A percentile compares a stretch with the other conserved stretches of the same genome.
Conservation (phyloP, 345 rosid genomes). For the Noccaea bulbosa region DNA sequence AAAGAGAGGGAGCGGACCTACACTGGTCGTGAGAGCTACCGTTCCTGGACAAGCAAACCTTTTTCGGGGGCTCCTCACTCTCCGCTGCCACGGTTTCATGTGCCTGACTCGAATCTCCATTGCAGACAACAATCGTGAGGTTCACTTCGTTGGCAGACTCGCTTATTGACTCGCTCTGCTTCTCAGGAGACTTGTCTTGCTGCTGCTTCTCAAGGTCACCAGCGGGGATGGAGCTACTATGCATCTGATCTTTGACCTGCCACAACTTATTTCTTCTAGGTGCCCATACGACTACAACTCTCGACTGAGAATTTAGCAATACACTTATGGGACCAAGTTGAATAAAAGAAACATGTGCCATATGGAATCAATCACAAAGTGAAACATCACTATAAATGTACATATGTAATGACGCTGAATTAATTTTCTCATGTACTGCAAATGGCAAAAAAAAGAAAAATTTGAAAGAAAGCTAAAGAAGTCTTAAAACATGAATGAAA, state of each 20-base stretch:
- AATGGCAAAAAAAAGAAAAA: neutral
- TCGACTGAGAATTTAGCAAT: neutral
- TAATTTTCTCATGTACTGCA: neutral
- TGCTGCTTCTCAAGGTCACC: slow-evolving; percentile 66
- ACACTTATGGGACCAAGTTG: slow-evolving; percentile 20
- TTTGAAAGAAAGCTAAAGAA: neutral
- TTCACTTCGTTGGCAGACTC: slow-evolving; percentile 29
- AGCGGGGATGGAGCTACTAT: slow-evolving; percentile 30
- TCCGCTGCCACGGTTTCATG: slow-evolving; percentile 31
- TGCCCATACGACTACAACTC: slow-evolving; percentile 3
- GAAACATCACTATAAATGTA: no score
- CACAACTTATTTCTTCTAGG: slow-evolving; percentile 17
- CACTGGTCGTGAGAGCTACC: slow-evolving; percentile 75
- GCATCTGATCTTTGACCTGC: slow-evolving; percentile 47
- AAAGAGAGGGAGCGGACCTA: slow-evolving; percentile 42
- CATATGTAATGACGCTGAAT: neutral
- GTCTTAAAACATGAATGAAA: neutral
- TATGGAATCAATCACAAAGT: slow-evolving; percentile 8
- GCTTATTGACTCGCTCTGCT: slow-evolving; percentile 30
- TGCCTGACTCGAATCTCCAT: slow-evolving; percentile 46
- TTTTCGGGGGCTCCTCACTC: slow-evolving; percentile 54
- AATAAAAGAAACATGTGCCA: neutral
- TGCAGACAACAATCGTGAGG: slow-evolving; percentile 54
- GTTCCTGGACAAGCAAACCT: slow-evolving; percentile 58
- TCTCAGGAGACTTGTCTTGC: slow-evolving; percentile 41